These are phyloP conservation scores for Candida dendrica DNA, from an alignment of 805 yeast species.

Conservation along the genomic window DNA sequence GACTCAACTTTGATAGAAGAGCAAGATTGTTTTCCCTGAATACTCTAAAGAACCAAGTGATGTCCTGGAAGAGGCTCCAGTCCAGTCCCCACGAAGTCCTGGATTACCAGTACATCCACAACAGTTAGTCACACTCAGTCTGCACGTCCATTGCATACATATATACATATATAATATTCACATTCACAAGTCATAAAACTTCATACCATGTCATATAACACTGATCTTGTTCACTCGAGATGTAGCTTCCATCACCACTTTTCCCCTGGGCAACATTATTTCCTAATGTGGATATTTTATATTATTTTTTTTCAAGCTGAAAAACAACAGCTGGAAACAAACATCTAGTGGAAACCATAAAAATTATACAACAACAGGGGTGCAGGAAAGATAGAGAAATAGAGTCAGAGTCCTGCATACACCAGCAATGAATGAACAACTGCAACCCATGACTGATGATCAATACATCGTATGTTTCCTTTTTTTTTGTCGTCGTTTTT, in stretches of 20 bases:
- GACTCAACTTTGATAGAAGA: slow-evolving; percentile 39
- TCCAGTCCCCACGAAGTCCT: slow-evolving; percentile 33
- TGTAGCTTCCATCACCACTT: not conserved
- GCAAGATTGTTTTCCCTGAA: slow-evolving; percentile 48
- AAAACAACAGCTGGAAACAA: no score
- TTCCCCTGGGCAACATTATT: not conserved
- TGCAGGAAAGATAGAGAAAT: no score
- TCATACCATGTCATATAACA: no score
- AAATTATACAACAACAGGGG: not conserved
- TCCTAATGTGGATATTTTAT: not conserved
- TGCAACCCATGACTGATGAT: not conserved
- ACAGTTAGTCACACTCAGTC: no score
- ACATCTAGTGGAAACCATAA: not conserved
- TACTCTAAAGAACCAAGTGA: slow-evolving; percentile 31
- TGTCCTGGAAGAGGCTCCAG: slow-evolving; percentile 53
- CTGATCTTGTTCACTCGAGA: no score
- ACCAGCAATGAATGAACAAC: not conserved
- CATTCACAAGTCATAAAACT: no score
- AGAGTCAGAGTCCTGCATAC: not conserved
- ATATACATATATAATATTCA: no score
- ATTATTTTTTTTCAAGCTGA: not conserved
- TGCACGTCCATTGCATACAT: not conserved
- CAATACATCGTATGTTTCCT: not conserved
- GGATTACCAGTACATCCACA: slow-evolving; percentile 37
- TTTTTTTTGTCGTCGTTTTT: no score